Evolutionary conservation across 805 yeast genomes (phyloP), one percentile per base, ranked within the genome.

Genomic region (Candida golubevii): DNA sequence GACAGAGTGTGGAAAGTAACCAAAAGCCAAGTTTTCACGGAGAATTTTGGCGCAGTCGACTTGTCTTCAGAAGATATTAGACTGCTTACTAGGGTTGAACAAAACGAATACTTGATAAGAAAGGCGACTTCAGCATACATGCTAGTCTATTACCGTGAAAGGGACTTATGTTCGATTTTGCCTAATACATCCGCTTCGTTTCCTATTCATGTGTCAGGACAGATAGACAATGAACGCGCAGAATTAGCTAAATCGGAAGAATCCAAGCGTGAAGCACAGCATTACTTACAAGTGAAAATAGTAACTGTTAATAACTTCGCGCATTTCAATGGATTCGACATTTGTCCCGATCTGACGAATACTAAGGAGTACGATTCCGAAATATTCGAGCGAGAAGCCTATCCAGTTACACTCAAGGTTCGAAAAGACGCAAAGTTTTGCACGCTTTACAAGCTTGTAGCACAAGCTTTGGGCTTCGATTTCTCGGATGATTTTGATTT

Each of bases 71-170:
- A 68, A 10, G 74, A 75, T 36, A 61, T 80, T 15, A 67, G 75
- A 34, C 68, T 66, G 41, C 64, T 85, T 67, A 65, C 83, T 0
- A 73, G 84, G 55, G 66, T 67, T 12, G 83, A 84, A 50, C 83
- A 79, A 44, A 81, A 80, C 48, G 82, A 76, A 39, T 82, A 83
- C 48, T 48, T 68, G 36, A 67, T 85, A 27, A 79, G 87, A 52
- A 80, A 96, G 38, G 93, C 88, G 33, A 90, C 98, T 0, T 87
- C 93, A 35, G 99, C 99, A 1, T 93, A 93, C 60, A 93, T 93
- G 99, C 77, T 93, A 65, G 98, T 93, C 2, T 93, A 93, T 60
- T 77, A 90, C 50, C 76, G 95, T 43, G 80, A 86, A 58, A 67
- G 77, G 2, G 77, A 77, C 33, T 63, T 80, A 33, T 72, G 70